Base-by-base conservation (phyloP, 768 basidiomycete species). In the Udeniomyces megalosporus region DNA sequence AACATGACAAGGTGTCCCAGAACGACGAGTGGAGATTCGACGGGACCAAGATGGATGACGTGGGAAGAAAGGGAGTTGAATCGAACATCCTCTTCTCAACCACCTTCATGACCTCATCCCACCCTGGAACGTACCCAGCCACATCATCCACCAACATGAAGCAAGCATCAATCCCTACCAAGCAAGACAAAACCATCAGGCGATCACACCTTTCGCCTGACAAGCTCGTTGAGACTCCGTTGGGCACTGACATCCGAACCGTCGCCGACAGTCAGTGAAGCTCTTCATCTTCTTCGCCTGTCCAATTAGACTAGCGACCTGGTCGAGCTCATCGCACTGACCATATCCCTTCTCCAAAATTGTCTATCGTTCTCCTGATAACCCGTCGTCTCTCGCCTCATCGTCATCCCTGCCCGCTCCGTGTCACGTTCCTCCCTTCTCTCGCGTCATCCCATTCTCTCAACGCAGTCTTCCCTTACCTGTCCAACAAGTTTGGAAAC, bases 401-500 rank as follows among this genome's bases (percentile, higher is more conserved):
- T 32, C 2, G 5, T 17, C 42, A 15, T 11, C 17, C 34, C 31
- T 34, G 4, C 24, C 45, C 58, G 44, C 20, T 62, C 48, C 2
- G 24, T n/a, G 20, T 22, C 10, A n/a, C 47, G 2, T 3, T 31
- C 24, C 34, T 32, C 51, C 12, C n/a, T 26, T 50, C 48, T 4
- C 38, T 4, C 31, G 10, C 42, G 7, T 6, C 29, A 2, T 22
- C 17, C 17, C 50, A 28, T 35, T 17, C 31, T 6, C 32, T 2
- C 29, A 1, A 7, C 42, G 14, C 38, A 42, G 52, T 58, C 24
- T 58, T 48, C 59, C 61, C 56, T 26, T 26, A 12, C n/a, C 52
- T 72, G 68, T 70, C 70, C 42, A 62, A 67, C 60, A 69, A 62
- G 54, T 70, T 71, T 60, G 71, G 71, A 5, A 62, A 71, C 55